phyloP scores from a whole-genome alignment of 2,329 filamentous ascomycete genomes.

The Neocatenulostroma microsporum region DNA sequence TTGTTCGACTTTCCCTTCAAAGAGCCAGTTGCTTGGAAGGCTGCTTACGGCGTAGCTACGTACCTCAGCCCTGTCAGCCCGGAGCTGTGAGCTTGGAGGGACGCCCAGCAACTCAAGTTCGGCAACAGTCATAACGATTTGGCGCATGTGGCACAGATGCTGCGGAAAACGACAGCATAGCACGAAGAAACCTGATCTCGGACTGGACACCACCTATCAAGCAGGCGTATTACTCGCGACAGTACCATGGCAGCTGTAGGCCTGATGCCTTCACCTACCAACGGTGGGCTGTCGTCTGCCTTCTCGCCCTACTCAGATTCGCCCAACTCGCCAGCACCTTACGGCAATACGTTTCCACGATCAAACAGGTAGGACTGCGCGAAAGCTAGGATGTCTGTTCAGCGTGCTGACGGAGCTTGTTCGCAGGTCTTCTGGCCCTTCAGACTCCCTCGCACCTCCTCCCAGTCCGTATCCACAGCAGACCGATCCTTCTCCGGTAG shows the following conservation, averaged over 20 bases:
- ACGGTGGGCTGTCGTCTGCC: constrained; percentile 33
- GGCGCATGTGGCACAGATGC: constrained; percentile 2
- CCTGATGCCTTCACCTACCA: constrained; percentile 37
- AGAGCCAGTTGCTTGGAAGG: too few relatives aligned
- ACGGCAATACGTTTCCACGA: constrained; percentile 34
- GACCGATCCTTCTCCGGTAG: constrained; percentile 75
- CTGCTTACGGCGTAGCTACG: constrained; percentile 2
- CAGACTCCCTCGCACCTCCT: constrained; percentile 41
- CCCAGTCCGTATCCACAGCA: constrained; percentile 51
- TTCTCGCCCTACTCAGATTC: constrained; percentile 47
- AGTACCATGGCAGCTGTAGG: constrained; percentile 3
- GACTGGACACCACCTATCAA: background rate
- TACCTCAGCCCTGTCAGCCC: constrained; percentile 3
- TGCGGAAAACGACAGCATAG: background rate
- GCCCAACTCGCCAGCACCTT: constrained; percentile 42
- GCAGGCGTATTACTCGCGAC: background rate
- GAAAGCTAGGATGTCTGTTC: constrained; percentile 1
- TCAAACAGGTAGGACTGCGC: constrained; percentile 33
- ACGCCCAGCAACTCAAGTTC: background rate
- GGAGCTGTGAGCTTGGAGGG: background rate
- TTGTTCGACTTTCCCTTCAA: too few relatives aligned
- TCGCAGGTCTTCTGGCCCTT: constrained; percentile 37
- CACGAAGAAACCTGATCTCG: background rate
- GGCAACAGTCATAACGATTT: background rate
- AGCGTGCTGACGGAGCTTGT: constrained; percentile 16